Evolutionary conservation across 2,329 filamentous ascomycete genomes (phyloP).

Genomic region (Ophiostoma ips): DNA sequence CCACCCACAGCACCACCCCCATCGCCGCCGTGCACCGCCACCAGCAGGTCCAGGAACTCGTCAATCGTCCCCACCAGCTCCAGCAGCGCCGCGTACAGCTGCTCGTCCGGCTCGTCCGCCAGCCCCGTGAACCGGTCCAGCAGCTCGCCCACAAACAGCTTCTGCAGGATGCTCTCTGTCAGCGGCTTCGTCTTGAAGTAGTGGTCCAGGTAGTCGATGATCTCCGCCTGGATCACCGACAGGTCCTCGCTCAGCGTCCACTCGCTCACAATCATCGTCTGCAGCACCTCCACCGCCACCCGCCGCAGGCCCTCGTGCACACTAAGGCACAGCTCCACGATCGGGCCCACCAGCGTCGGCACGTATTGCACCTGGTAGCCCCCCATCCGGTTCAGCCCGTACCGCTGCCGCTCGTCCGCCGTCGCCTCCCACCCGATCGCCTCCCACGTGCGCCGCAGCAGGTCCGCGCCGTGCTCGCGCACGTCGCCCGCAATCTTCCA

Average conservation of each 20-base stretch:
- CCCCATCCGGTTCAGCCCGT: constrained; percentile 71
- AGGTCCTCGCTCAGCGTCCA: constrained; percentile 93
- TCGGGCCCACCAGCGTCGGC: constrained; percentile 75
- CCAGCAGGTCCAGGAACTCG: constrained; percentile 79
- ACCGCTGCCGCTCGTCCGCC: constrained; percentile 61
- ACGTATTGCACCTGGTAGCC: constrained; percentile 99
- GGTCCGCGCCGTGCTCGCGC: constrained; percentile 74
- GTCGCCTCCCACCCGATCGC: constrained; percentile 93
- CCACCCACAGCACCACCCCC: constrained; percentile 23
- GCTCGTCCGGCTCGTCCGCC: constrained; percentile 51
- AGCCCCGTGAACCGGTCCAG: constrained; percentile 66
- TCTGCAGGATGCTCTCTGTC: constrained; percentile 80
- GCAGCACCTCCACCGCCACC: constrained; percentile 84
- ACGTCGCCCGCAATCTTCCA: constrained; percentile 99
- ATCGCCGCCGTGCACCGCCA: constrained; percentile 73
- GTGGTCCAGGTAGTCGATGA: constrained; percentile 83
- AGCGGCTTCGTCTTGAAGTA: constrained; percentile 82
- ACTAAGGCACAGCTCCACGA: constrained; percentile 86
- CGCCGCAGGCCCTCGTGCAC: constrained; percentile 82
- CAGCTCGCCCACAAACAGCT: constrained; percentile 80
- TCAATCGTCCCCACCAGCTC: constrained; percentile 74
- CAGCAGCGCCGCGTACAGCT: constrained; percentile 60
- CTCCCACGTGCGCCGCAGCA: constrained; percentile 79
- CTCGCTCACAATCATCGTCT: constrained; percentile 97
- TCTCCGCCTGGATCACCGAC: constrained; percentile 82